Percentiles rank a stretch among this genome's conserved stretches.
Conservation (phyloP, 768 basidiomycete species). For the Boletus coccyginus region DNA sequence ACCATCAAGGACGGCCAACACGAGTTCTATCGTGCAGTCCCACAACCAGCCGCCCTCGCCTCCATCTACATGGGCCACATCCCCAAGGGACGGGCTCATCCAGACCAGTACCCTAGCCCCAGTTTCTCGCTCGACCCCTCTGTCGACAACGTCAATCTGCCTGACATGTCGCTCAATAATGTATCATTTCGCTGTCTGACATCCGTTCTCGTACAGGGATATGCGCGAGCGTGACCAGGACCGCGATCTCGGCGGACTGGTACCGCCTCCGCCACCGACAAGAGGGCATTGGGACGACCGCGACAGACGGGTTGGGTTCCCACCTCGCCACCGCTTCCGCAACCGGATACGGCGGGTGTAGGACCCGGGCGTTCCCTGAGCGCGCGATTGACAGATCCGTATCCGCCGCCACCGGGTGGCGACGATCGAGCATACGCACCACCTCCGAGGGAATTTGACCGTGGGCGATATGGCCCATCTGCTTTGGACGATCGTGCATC, state of each 20-base stretch:
- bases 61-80: conserved; percentile 61
- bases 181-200: conserved; percentile 27
- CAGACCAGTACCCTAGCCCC: conserved; percentile 29
- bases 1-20: conserved; percentile 72
- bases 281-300: not conserved
- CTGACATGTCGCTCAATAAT: conserved; percentile 30
- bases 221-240: conserved; percentile 38
- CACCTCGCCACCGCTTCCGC: too few relatives aligned
- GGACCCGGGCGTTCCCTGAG: too few relatives aligned
- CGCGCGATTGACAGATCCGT: too few relatives aligned
- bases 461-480: too few relatives aligned
- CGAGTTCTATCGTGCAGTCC: conserved; percentile 62
- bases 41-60: conserved; percentile 63
- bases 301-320: too few relatives aligned
- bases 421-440: conserved; percentile 28
- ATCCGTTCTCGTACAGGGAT: conserved; percentile 14
- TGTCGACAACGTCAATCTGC: conserved; percentile 11
- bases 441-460: conserved; percentile 28
- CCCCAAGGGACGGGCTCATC: conserved; percentile 28
- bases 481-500: conserved; percentile 12
- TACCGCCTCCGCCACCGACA: conserved; percentile 10
- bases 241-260: conserved; percentile 30
- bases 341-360: too few relatives aligned
- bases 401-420: not conserved
- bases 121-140: too few relatives aligned